Evolutionary conservation across 1,139 yeast species (phyloP), one percentile per base, ranked within the genome.

Genomic region (Lodderomyces oxycetoniae): DNA sequence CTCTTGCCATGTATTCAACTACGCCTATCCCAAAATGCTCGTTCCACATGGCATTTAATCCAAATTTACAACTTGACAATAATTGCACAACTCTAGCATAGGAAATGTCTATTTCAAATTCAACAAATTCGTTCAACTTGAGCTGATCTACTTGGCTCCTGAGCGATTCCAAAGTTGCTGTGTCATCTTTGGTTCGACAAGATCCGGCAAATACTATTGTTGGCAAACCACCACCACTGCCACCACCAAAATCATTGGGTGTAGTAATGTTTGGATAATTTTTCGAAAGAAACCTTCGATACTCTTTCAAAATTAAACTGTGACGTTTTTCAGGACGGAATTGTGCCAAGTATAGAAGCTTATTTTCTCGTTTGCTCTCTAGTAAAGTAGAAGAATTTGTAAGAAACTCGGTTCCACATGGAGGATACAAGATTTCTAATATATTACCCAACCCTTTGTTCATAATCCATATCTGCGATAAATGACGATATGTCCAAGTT

Each of bases 21-120:
- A 91, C 93, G 2, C 96, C 94, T 52, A 93, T 93, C 13, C 99
- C 99, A 55, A 93, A 93, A 61, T 93, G 99, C 61, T 93, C 99
- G 57, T 93, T 91, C 98, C 98, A 93, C 99, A 93, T 93, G 17
- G 96, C 91, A 51, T 93, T 89, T 31, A 91, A 67, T 3, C 98
- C 98, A 48, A 76, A 79, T 26, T 79, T 76, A 2, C 89, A 76
- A 6, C 58, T 60, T n/a, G 66, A 52, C 30, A 93, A 63, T 42
- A 74, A 71, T 22, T 59, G 50, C 29, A 74, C 65, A 13, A 93
- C 79, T 17, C 68, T 72, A 2, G 64, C 68, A 63, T 87, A 86
- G 4, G 87, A 71, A 27, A 91, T 82, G 56, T 91, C 95, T 5
- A 85, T 72, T 3, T 79, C 70, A 48, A 91, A 84, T 32, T 77